Conservation (phyloP, 2,329 filamentous ascomycete species). For the Pseudocercospora fuligena region DNA sequence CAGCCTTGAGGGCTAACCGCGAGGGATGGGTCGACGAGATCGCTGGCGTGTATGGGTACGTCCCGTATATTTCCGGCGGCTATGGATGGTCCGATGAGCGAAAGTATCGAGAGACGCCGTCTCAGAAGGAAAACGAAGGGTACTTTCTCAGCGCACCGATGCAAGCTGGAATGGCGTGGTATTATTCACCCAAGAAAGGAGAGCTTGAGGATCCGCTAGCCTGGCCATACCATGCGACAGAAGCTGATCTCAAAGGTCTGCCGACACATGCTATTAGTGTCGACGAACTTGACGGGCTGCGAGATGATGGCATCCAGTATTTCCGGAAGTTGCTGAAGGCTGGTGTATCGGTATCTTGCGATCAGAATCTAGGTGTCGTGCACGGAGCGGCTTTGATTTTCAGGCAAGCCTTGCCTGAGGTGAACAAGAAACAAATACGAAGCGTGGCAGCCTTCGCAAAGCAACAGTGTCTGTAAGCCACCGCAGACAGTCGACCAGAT, state of each 20-base stretch:
- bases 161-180: constrained; percentile 24
- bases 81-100: constrained; percentile 22
- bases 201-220: constrained; percentile 34
- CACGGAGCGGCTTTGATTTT: constrained; percentile 35
- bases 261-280: constrained; percentile 36
- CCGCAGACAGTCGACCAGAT: neutral
- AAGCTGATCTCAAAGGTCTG: constrained; percentile 36
- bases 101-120: constrained; percentile 26
- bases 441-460: constrained; percentile 32
- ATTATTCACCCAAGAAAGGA: constrained; percentile 20
- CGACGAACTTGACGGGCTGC: constrained; percentile 39
- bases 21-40: constrained; percentile 36
- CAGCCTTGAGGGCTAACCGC: constrained; percentile 34
- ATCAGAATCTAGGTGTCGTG: constrained; percentile 35
- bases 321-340: constrained; percentile 33
- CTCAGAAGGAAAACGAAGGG: constrained; percentile 35
- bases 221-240: constrained; percentile 39
- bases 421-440: constrained; percentile 28
- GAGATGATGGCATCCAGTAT: constrained; percentile 39
- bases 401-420: constrained; percentile 34
- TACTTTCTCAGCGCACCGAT: constrained; percentile 32
- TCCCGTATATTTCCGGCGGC: constrained; percentile 33
- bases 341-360: constrained; percentile 34
- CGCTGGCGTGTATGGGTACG: constrained; percentile 33
- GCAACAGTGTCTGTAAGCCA: constrained; percentile 2